Evolutionary conservation across 495 filamentous ascomycete genomes (phyloP).

Genomic region (Penicillium simplicissimum): DNA sequence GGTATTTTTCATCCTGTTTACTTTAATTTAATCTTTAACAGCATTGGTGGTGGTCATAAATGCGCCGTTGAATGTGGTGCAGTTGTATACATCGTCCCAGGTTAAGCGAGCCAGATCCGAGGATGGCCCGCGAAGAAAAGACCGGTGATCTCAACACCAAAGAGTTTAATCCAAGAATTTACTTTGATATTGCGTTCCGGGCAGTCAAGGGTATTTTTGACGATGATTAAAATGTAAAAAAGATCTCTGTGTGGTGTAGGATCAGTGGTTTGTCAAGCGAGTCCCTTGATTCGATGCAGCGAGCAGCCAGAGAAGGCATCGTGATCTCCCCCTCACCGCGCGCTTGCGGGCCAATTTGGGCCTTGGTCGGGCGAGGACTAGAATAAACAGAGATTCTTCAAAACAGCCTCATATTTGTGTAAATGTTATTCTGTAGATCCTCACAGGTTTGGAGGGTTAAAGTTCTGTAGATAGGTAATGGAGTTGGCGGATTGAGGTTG

Average conservation of each 20-base stretch:
- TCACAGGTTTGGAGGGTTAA: background rate
- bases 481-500: background rate
- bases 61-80: background rate
- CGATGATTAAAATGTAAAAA: background rate
- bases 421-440: too few relatives aligned
- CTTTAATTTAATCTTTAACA: background rate
- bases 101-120: slow-evolving; percentile 16
- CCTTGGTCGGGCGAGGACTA: background rate
- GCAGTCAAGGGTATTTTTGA: background rate
- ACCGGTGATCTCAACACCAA: slow-evolving; percentile 16
- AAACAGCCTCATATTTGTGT: background rate
- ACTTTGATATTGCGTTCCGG: background rate
- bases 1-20: background rate
- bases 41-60: background rate
- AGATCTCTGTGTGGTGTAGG: slow-evolving; percentile 7
- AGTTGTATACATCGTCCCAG: slow-evolving; percentile 15
- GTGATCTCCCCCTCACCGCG: slow-evolving; percentile 3
- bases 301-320: background rate
- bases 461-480: background rate
- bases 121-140: background rate
- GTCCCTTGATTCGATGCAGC: slow-evolving; percentile 20
- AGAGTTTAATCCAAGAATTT: background rate
- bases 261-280: slow-evolving; percentile 7
- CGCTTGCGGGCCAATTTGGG: background rate
- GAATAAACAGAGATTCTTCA: background rate